These are phyloP conservation scores for Globisporangium echinulatum DNA, from an alignment of 352 stramenopile genomes.

Conservation along the genomic window DNA sequence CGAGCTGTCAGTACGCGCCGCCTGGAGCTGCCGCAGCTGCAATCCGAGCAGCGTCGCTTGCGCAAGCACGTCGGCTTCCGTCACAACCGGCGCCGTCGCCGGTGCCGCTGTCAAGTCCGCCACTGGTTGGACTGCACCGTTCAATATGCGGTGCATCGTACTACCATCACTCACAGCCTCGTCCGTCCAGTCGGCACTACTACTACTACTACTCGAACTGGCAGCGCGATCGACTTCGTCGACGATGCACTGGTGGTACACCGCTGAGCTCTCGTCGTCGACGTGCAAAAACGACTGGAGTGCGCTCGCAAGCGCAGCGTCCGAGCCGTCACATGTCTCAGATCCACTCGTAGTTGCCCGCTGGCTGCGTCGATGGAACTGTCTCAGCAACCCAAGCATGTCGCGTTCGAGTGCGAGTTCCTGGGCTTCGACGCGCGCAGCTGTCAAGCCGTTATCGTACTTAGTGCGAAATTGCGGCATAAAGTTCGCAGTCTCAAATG, in stretches of 20 bases:
- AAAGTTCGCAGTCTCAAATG: constrained; percentile 8
- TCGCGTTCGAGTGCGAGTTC: constrained; percentile 9
- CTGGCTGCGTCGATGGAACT: no score
- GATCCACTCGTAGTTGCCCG: background rate
- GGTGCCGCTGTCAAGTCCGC: background rate
- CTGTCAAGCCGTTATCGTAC: background rate
- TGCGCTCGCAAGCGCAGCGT: constrained; percentile 2
- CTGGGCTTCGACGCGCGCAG: constrained; percentile 7
- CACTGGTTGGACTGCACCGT: background rate
- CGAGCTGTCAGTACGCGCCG: background rate
- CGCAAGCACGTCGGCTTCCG: constrained; percentile 1
- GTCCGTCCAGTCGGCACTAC: background rate
- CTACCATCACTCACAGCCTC: background rate
- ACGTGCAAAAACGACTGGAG: constrained; percentile 11
- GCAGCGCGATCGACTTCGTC: constrained; percentile 7
- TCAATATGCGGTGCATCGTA: constrained; percentile 10
- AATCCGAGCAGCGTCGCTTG: constrained; percentile 8
- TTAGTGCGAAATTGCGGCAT: constrained; percentile 3
- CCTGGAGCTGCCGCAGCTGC: constrained; percentile 9
- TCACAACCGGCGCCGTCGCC: background rate
- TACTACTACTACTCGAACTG: background rate
- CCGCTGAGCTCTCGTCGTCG: constrained; percentile 8
- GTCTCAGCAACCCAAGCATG: constrained; percentile 4
- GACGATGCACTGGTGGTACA: constrained; percentile 12
- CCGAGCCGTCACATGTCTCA: background rate